Conservation (phyloP, 768 basidiomycete genomes). For the Fomitopsis serialis region DNA sequence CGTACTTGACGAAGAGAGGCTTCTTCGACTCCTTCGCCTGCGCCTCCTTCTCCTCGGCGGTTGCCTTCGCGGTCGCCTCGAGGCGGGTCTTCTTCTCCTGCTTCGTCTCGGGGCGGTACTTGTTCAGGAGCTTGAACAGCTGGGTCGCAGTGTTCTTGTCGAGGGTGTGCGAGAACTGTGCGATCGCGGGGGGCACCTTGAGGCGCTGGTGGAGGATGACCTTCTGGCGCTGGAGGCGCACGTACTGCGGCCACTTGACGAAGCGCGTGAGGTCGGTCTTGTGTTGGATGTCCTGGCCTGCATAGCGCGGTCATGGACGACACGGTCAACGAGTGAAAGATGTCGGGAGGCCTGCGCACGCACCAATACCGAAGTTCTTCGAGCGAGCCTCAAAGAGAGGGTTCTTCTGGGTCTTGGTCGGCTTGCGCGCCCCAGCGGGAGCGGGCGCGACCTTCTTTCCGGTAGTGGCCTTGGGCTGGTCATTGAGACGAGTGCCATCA, state of each 20-base stretch:
- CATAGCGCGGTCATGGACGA: background rate
- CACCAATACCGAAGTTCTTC: constrained; percentile 96
- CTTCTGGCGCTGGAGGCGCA: constrained; percentile 97
- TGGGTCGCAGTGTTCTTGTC: constrained; percentile 99
- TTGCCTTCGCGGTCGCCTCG: constrained; percentile 65
- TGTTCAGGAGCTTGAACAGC: constrained; percentile 96
- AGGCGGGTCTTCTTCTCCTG: constrained; percentile 97
- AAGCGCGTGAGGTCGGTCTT: constrained; percentile 90
- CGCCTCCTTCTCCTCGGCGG: constrained; percentile 75
- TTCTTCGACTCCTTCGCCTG: constrained; percentile 81
- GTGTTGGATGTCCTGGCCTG: constrained; percentile 92
- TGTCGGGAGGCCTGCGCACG: too few species aligned
- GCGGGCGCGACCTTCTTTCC: constrained; percentile 86
- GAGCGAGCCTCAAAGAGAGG: constrained; percentile 89
- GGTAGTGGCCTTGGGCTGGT: constrained; percentile 78
- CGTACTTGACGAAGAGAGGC: constrained; percentile 92
- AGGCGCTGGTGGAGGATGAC: constrained; percentile 96
- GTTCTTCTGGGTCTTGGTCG: constrained; percentile 77
- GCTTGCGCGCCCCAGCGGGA: constrained; percentile 75
- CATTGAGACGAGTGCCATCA: constrained; percentile 72
- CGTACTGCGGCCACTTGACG: constrained; percentile 99
- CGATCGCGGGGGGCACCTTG: constrained; percentile 97
- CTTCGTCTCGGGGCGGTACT: constrained; percentile 91
- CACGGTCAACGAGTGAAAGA: background rate
- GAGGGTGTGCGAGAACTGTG: constrained; percentile 94